A percentile compares a stretch with the other conserved stretches of the same genome.
These are phyloP conservation scores for Microcyclospora tardicrescens DNA, from an alignment of 2,329 filamentous ascomycete species.

Conservation along the genomic window DNA sequence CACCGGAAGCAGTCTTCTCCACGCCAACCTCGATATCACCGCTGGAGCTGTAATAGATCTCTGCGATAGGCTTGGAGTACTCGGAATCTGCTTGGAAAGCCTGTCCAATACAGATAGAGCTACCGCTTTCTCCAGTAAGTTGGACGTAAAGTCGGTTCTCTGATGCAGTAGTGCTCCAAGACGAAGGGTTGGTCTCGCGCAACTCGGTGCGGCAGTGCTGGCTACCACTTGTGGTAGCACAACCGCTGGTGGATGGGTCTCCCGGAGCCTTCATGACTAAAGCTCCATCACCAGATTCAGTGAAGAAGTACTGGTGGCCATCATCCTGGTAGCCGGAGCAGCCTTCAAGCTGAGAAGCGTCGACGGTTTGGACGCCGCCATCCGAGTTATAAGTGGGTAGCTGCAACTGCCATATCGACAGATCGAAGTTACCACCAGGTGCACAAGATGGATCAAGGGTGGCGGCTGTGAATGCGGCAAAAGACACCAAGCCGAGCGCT, in stretches of 20 bases:
- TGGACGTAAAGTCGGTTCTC: background rate
- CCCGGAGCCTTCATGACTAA: background rate
- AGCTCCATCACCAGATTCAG: background rate
- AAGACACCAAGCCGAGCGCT: background rate
- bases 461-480: background rate
- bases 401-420: background rate
- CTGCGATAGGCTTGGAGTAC: background rate
- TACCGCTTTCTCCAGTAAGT: background rate
- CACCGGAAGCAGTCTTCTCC: background rate
- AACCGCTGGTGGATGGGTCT: background rate
- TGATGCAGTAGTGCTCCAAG: background rate
- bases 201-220: background rate
- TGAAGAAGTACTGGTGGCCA: conserved; percentile 1
- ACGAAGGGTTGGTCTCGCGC: conserved; percentile 1
- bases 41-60: conserved; percentile 1
- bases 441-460: background rate
- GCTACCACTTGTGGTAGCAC: background rate
- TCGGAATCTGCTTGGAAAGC: background rate
- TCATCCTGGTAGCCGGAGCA: background rate
- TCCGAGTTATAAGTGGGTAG: conserved; percentile 1
- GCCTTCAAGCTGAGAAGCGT: background rate
- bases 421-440: conserved; percentile 1
- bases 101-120: background rate
- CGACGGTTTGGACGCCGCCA: background rate
- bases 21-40: background rate